Evolutionary conservation across 2,329 filamentous ascomycete species (phyloP), one percentile per base, ranked within the genome.

Genomic region (Fusarium palustre): DNA sequence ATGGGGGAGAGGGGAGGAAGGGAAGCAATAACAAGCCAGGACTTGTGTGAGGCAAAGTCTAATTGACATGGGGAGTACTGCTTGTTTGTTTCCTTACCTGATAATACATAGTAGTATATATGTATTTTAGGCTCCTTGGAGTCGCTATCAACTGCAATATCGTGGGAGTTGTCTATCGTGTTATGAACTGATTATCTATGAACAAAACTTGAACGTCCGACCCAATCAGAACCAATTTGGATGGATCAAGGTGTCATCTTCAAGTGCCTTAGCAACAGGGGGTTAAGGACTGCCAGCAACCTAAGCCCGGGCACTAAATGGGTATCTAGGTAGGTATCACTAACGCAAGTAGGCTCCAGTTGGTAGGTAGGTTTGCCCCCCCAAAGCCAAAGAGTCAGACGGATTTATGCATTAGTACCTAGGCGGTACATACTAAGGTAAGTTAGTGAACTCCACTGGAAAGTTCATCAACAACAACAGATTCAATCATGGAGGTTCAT

Each of bases 211-310:
- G 22, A 30, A 34, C 36, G 39, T 55, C 33, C 20, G 54, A 63
- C 52, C 38, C 33, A 49, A 41, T 52, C 34, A 50, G 46, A 30
- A 13, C 13, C 39, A 43, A 48, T 33, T 20, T 55, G 12, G 42
- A 67, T 59, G 57, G 36, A 64, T 67, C 62, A 68, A 59, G 67
- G 67, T 69, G 66, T 64, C 63, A 70, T 70, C 38, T 69, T 55
- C 30, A 59, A 52, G 59, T 65, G 41, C 55, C 61, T 69, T 55
- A 38, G 34, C 33, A 34, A 50, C 57, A 64, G 47, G 67, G 66
- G 55, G 28, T 47, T 25, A 41, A 38, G 38, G 39, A 54, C 47
- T 39, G 42, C 41, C 50, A 64, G 33, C 33, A 34, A 34, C 46
- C 41, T 43, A 34, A 66, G 22, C 33, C 61, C 55, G 62, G n/a